phyloP scores from a whole-genome alignment of 2,329 filamentous ascomycete genomes.

The Knufia fluminis region DNA sequence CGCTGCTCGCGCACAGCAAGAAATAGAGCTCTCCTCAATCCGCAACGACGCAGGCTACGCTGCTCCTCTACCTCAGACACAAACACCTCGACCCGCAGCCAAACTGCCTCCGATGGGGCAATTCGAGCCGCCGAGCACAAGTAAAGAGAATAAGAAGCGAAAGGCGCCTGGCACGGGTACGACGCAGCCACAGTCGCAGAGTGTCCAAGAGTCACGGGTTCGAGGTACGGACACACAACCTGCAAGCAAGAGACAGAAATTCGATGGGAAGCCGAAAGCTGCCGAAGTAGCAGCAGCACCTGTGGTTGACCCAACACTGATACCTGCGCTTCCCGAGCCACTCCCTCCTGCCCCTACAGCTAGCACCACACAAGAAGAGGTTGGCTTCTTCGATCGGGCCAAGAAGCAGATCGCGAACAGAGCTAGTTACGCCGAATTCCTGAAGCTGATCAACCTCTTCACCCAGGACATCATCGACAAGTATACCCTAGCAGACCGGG shows the following conservation, averaged over 20 bases:
- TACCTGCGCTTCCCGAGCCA: slow-evolving; percentile 79
- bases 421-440: slow-evolving; percentile 84
- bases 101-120: slow-evolving; percentile 91
- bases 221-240: slow-evolving; percentile 1
- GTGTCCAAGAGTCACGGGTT: slow-evolving; percentile 27
- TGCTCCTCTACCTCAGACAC: slow-evolving; percentile 35
- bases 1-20: slow-evolving; percentile 49
- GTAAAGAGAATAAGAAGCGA: slow-evolving; percentile 85
- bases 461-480: slow-evolving; percentile 87
- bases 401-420: slow-evolving; percentile 96
- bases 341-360: slow-evolving; percentile 65
- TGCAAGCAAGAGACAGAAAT: slow-evolving; percentile 97
- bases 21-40: slow-evolving; percentile 58
- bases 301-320: slow-evolving; percentile 65
- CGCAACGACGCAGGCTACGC: slow-evolving; percentile 44
- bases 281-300: slow-evolving; percentile 41
- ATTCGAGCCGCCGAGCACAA: slow-evolving; percentile 75
- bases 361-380: slow-evolving; percentile 72
- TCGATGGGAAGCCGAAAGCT: slow-evolving; percentile 54
- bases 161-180: slow-evolving; percentile 40
- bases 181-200: slow-evolving; percentile 28
- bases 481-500: slow-evolving; percentile 71
- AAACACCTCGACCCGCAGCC: slow-evolving; percentile 43
- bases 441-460: slow-evolving; percentile 94
- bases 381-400: slow-evolving; percentile 88